Base-by-base conservation (phyloP, 331 rosid genomes). In the Prunus yedoensis region DNA sequence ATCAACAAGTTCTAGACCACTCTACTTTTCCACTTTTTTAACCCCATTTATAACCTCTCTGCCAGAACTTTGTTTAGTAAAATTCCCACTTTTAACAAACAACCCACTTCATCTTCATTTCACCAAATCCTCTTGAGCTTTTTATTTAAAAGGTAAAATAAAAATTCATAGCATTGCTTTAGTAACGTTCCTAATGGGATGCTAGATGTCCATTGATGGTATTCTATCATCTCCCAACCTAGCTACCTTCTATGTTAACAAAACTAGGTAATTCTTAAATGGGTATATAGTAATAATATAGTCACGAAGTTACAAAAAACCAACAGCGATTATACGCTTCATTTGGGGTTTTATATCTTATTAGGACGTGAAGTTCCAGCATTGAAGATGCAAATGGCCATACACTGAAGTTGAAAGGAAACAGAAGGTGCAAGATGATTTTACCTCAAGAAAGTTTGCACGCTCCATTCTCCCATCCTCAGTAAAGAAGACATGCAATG, bases 381-480 rank as follows among this genome's bases (percentile, higher is more conserved):
- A 20, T 45, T 8, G 70, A 75, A 8, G 7, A 64, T 6, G 20
- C 25, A 38, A 64, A 4, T 16, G 23, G 43, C 57, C 35, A 8
- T 2, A 27, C 16, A 17, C 23, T 11, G 17, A 62, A 54, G 41
- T 53, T 57, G 11, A 57, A 66, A 66, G 66, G 59, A 71, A 64
- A 18, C 47, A 58, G 70, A 45, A 13, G 60, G 65, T 62, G 66
- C 38, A 18, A 4, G 51, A n/a, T 14, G 63, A 50, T 62, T 79
- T 80, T 91, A 95, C 99, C 99, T 95, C 97, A 16, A 95, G 93
- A 83, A 95, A 95, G 74, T 77, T 74, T 30, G 89, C 86, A 69
- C 99, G 99, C 83, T 95, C 99, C 99, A 95, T 95, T 86, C 88
- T 84, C 64, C 99, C 99, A 82, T 95, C 99, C 88, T 95, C 98